Base-by-base conservation (phyloP, 2,329 filamentous ascomycete species). In the Amesomyces nigricolor region DNA sequence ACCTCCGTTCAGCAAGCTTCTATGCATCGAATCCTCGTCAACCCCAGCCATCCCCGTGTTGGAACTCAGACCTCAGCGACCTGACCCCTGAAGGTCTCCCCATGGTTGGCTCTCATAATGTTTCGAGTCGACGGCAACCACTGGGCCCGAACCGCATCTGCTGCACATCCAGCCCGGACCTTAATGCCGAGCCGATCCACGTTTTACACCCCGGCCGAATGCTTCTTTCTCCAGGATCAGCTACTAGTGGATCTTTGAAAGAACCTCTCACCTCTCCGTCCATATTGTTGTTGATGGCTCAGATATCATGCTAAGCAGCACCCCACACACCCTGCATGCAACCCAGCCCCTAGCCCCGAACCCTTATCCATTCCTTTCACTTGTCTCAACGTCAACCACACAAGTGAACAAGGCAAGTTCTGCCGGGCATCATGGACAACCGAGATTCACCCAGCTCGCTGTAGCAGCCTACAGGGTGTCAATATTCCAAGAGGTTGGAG, bases 111-210 rank as follows among this genome's bases (percentile, higher is more conserved):
- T 51, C 19, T 29, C 35, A 32, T 13, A 13, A 56, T 56, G 61
- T 63, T 62, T 64, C 61, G 54, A 62, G 54, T 38, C 30, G 30
- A 45, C 58, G 60, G 62, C 54, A 59, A 42, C 37, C 50, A 52
- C 32, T 29, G 38, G 56, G 47, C 57, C 59, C 57, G 54, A 58
- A 46, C 45, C 39, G 35, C 16, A 19, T 54, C 50, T 59, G 55
- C 53, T 49, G 53, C 59, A 60, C 46, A 26, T 26, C 53, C 55
- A 53, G 48, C 48, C 37, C 38, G 42, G 51, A 51, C 57, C 61
- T 61, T 54, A 42, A 39, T 58, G 37, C 39, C 29, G 45, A 38
- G 42, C 49, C 22, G 22, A 26, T 57, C 56, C 38, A 7, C 11
- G 53, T 54, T 53, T 53, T 29, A 30, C 35, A 14, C 32, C 49